Evolutionary conservation across 2,329 filamentous ascomycete genomes (phyloP).

Genomic region (Pseudocercospora pini-densiflorae): DNA sequence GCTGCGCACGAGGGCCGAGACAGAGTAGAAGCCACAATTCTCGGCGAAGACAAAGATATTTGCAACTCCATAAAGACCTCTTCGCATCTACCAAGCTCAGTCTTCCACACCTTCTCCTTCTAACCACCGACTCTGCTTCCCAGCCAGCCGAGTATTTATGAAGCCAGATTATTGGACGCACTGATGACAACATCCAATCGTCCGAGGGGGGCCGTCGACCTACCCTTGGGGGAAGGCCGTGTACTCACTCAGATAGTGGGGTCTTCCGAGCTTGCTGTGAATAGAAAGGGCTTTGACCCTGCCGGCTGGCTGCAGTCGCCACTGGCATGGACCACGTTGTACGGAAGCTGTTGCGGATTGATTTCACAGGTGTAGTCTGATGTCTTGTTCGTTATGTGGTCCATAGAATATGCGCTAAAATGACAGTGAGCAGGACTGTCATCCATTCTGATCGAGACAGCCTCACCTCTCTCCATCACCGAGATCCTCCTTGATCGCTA

Average conservation of each 20-base stretch:
- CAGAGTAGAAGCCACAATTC: neutral
- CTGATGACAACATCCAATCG: neutral
- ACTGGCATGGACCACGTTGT: slow-evolving; percentile 24
- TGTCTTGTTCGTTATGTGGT: slow-evolving; percentile 25
- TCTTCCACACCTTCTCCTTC: neutral
- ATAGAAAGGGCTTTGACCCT: slow-evolving; percentile 15
- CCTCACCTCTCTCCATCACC: slow-evolving; percentile 15
- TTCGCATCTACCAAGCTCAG: neutral
- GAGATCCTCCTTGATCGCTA: slow-evolving; percentile 31
- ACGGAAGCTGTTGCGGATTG: slow-evolving; percentile 22
- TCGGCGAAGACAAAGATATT: neutral
- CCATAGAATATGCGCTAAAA: slow-evolving; percentile 5
- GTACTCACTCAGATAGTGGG: neutral
- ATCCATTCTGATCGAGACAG: neutral
- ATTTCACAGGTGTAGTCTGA: slow-evolving; percentile 29
- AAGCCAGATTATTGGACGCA: neutral
- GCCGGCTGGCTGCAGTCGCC: slow-evolving; percentile 30
- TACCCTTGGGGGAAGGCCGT: neutral
- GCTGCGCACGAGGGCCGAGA: neutral
- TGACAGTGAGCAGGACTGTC: slow-evolving; percentile 1
- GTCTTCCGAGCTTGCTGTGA: neutral
- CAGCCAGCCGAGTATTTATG: neutral
- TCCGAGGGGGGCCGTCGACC: neutral
- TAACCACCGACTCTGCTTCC: neutral
- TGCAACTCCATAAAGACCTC: neutral